These are phyloP conservation scores for Penicillium mononematosum DNA, from an alignment of 495 filamentous ascomycete species.

Conservation along the genomic window DNA sequence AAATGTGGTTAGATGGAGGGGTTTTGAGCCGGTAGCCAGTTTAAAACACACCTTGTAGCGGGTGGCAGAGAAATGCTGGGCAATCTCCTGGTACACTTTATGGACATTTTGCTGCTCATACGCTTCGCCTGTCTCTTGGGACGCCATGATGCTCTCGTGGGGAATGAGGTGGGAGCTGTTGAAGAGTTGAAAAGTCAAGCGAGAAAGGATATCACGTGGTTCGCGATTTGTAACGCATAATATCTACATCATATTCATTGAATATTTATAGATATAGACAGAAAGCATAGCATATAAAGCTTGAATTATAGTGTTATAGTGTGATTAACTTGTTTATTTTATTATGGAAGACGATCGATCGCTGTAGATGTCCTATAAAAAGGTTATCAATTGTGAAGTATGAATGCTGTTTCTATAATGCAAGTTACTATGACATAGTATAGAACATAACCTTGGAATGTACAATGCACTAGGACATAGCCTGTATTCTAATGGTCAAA, in stretches of 20 bases:
- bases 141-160: constrained; percentile 13
- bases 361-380: not conserved
- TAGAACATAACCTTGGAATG: not conserved
- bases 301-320: not conserved
- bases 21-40: not conserved
- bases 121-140: constrained; percentile 28
- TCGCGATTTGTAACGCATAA: not conserved
- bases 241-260: not conserved
- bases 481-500: not conserved
- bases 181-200: constrained; percentile 5
- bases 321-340: not conserved
- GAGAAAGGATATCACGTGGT: constrained; percentile 11
- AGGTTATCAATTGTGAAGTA: not conserved
- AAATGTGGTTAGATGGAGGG: constrained; percentile 4
- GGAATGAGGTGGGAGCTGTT: not conserved
- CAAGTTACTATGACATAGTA: not conserved
- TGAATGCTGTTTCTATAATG: not conserved
- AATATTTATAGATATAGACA: not conserved
- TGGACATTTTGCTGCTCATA: constrained; percentile 91
- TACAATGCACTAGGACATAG: not conserved
- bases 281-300: not conserved
- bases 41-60: constrained; percentile 71
- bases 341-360: not conserved
- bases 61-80: constrained; percentile 90
- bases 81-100: constrained; percentile 90